Percentiles rank a stretch among this genome's conserved stretches.
These are phyloP conservation scores for Metschnikowia lachancei DNA, from an alignment of 805 yeast species.

Conservation along the genomic window DNA sequence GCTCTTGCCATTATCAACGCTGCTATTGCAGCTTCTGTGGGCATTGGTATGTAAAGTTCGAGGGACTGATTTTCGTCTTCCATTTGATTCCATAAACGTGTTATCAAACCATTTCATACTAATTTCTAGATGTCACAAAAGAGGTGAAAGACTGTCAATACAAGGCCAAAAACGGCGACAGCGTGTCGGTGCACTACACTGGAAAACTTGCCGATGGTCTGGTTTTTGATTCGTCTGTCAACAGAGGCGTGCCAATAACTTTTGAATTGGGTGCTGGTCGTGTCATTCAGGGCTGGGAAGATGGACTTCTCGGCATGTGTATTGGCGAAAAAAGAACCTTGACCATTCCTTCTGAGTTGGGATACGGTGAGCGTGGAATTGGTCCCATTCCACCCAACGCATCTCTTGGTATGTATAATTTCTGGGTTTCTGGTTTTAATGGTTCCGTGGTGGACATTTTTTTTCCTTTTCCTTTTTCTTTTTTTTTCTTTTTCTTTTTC, in stretches of 20 bases:
- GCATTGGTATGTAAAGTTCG: slow-evolving; percentile 14
- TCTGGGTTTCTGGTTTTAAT: too few species aligned
- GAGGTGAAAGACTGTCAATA: slow-evolving; percentile 52
- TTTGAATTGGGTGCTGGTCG: slow-evolving; percentile 76
- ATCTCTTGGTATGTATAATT: slow-evolving; percentile 45
- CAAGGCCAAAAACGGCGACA: slow-evolving; percentile 63
- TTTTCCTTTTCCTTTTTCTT: too few species aligned
- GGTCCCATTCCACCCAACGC: slow-evolving; percentile 79
- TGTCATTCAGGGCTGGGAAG: slow-evolving; percentile 90
- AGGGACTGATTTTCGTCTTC: too few species aligned
- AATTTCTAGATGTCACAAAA: slow-evolving; percentile 18
- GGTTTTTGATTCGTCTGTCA: slow-evolving; percentile 70
- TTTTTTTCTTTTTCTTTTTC: not conserved
- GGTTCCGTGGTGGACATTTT: too few species aligned
- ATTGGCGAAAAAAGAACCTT: slow-evolving; percentile 81
- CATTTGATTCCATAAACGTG: too few species aligned
- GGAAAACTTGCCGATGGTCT: slow-evolving; percentile 68
- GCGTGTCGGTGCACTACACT: slow-evolving; percentile 71
- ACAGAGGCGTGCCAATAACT: slow-evolving; percentile 62
- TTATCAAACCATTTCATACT: slow-evolving; percentile 6
- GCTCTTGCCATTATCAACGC: slow-evolving; percentile 8
- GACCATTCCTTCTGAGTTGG: slow-evolving; percentile 75
- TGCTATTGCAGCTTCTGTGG: slow-evolving; percentile 12
- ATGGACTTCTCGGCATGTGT: slow-evolving; percentile 75
- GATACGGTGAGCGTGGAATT: slow-evolving; percentile 73